Conservation (phyloP, 805 yeast genomes). For the Sugiyamaella mastotermitis region DNA sequence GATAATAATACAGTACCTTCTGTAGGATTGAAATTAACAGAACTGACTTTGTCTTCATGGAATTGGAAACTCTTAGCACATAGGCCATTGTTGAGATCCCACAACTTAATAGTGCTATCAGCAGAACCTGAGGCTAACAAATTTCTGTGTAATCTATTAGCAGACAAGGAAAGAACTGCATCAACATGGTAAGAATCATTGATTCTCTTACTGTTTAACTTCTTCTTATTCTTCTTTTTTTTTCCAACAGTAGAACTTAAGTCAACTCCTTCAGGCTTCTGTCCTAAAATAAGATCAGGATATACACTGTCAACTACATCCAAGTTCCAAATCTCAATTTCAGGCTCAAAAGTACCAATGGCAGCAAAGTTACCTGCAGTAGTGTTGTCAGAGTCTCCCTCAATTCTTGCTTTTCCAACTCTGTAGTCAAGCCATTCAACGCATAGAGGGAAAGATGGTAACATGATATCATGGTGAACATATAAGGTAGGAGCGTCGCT, state of each 20-base stretch:
- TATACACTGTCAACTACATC: constrained; percentile 89
- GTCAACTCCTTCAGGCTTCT: constrained; percentile 43
- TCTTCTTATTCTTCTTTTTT: constrained; percentile 45
- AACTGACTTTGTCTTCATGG: constrained; percentile 79
- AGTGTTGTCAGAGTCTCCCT: constrained; percentile 37
- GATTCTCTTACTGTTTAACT: constrained; percentile 43
- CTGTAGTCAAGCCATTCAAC: constrained; percentile 88
- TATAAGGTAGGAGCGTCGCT: constrained; percentile 66
- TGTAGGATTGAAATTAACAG: constrained; percentile 76
- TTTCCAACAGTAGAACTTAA: constrained; percentile 21
- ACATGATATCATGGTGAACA: constrained; percentile 94
- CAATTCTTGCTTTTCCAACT: constrained; percentile 36
- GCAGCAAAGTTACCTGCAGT: constrained; percentile 87
- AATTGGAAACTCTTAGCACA: constrained; percentile 77
- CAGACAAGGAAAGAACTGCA: constrained; percentile 83
- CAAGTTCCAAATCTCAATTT: constrained; percentile 93
- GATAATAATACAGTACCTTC: constrained; percentile 55
- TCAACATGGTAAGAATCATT: constrained; percentile 82
- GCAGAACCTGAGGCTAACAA: constrained; percentile 93
- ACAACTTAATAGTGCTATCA: constrained; percentile 86
- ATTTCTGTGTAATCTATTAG: constrained; percentile 73
- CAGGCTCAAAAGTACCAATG: constrained; percentile 94
- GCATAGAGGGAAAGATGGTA: constrained; percentile 94
- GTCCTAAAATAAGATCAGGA: constrained; percentile 91
- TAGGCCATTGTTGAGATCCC: constrained; percentile 76